Conservation (phyloP, 2,329 filamentous ascomycete genomes). For the Neocatenulostroma microsporum region DNA sequence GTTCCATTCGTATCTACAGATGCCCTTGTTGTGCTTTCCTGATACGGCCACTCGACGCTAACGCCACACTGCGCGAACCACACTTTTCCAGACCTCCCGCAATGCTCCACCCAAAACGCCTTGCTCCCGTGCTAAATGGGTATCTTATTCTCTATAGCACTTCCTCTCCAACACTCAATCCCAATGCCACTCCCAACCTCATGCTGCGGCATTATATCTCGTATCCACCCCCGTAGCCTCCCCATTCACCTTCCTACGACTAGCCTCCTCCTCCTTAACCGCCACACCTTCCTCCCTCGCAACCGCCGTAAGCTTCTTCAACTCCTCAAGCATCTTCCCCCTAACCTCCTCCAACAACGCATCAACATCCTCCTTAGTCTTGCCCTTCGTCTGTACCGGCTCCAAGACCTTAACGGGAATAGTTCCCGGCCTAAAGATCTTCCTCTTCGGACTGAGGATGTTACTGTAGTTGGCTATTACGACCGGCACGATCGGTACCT, state of each 20-base stretch:
- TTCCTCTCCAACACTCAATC: too few species aligned
- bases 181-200: too few species aligned
- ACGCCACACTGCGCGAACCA: too few species aligned
- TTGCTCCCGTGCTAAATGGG: too few species aligned
- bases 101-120: too few species aligned
- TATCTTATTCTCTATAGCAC: too few species aligned
- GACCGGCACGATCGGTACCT: slow-evolving; percentile 84
- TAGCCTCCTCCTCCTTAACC: slow-evolving; percentile 9
- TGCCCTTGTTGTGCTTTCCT: too few species aligned
- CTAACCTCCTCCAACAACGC: slow-evolving; percentile 59
- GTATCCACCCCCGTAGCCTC: slow-evolving; percentile 10
- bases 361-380: slow-evolving; percentile 71
- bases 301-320: slow-evolving; percentile 35
- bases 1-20: too few species aligned
- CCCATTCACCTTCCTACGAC: slow-evolving; percentile 4
- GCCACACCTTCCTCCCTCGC: slow-evolving; percentile 24
- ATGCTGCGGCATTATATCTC: slow-evolving; percentile 11
- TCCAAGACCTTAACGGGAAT: slow-evolving; percentile 66
- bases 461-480: slow-evolving; percentile 46
- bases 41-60: too few species aligned
- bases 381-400: slow-evolving; percentile 67
- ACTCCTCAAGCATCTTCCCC: slow-evolving; percentile 64
- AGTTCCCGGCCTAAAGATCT: slow-evolving; percentile 34
- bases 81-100: too few species aligned
- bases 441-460: slow-evolving; percentile 39